phyloP scores from a whole-genome alignment of 192 early-diverging fungal genomes.

The Coemansia sp. region DNA sequence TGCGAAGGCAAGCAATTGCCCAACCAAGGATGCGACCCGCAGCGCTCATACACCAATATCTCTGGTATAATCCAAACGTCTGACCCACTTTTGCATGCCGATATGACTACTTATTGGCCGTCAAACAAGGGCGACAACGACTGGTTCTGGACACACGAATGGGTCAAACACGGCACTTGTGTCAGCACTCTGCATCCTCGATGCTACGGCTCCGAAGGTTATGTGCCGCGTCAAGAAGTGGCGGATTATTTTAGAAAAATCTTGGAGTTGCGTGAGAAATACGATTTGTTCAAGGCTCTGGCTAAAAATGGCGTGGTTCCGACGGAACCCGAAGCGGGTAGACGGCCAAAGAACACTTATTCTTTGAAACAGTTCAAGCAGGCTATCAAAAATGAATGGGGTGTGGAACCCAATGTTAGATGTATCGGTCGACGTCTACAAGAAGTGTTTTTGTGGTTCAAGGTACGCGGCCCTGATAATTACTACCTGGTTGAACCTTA shows the following conservation, averaged over 20 bases:
- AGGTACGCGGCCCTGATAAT: slow-evolving; percentile 43
- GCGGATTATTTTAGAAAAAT: slow-evolving; percentile 61
- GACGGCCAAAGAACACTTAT: slow-evolving; percentile 50
- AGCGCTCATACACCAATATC: slow-evolving; percentile 62
- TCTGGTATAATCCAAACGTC: slow-evolving; percentile 48
- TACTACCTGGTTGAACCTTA: slow-evolving; percentile 49
- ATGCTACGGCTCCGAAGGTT: slow-evolving; percentile 56
- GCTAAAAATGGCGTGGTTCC: slow-evolving; percentile 49
- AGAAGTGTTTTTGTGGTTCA: slow-evolving; percentile 55
- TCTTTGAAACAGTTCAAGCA: slow-evolving; percentile 37
- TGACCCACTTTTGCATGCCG: slow-evolving; percentile 38
- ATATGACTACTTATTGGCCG: slow-evolving; percentile 69
- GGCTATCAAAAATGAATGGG: slow-evolving; percentile 32
- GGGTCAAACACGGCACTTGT: slow-evolving; percentile 82
- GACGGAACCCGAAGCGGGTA: slow-evolving; percentile 35
- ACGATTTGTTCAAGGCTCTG: slow-evolving; percentile 61
- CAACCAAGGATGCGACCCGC: slow-evolving; percentile 64
- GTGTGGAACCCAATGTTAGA: slow-evolving; percentile 52
- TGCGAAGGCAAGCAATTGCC: slow-evolving; percentile 58
- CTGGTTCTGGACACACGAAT: slow-evolving; percentile 81
- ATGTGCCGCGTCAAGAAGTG: slow-evolving; percentile 58
- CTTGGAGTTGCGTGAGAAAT: slow-evolving; percentile 58
- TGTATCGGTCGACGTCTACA: slow-evolving; percentile 42
- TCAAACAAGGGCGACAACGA: slow-evolving; percentile 75
- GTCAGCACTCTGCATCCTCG: slow-evolving; percentile 64